phyloP scores from a whole-genome alignment of 2,329 filamentous ascomycete species.

The Sporothrix phasma region DNA sequence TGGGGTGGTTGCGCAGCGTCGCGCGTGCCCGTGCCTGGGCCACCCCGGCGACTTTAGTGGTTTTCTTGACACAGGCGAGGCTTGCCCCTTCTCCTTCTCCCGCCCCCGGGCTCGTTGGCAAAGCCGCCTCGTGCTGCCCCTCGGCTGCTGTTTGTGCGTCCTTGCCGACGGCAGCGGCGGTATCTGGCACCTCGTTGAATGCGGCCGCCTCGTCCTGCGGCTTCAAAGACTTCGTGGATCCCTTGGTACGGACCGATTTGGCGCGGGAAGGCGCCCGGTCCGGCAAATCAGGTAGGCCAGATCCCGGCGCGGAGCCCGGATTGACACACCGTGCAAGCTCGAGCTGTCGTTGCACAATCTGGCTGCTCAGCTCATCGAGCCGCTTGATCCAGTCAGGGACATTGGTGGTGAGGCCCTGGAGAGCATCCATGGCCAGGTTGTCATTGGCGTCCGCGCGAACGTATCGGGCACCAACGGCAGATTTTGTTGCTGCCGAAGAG shows the following conservation, averaged over 20 bases:
- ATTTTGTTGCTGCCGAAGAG: background rate
- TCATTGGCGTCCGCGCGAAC: background rate
- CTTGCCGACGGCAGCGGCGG: background rate
- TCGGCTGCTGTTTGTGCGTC: background rate
- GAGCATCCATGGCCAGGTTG: constrained; percentile 37
- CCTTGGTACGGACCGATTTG: constrained; percentile 23
- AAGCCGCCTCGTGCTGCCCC: background rate
- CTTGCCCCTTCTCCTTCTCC: background rate
- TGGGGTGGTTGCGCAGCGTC: constrained; percentile 37
- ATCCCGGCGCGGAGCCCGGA: constrained; percentile 18
- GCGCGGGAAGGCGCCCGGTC: constrained; percentile 14
- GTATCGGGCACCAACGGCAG: background rate
- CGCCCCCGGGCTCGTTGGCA: constrained; percentile 1
- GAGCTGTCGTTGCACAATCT: constrained; percentile 51
- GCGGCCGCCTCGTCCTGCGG: constrained; percentile 20
- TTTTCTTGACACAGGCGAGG: constrained; percentile 14
- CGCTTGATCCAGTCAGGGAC: constrained; percentile 51
- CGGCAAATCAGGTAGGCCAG: constrained; percentile 13
- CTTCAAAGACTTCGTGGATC: constrained; percentile 23
- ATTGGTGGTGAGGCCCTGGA: constrained; percentile 44
- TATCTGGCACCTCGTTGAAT: constrained; percentile 11
- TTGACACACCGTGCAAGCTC: constrained; percentile 40
- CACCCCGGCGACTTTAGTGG: constrained; percentile 7
- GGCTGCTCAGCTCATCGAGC: constrained; percentile 49
- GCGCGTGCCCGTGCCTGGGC: constrained; percentile 38